Base-by-base conservation (phyloP, 169 alveolate genomes). In the Perkinsus olseni region DNA sequence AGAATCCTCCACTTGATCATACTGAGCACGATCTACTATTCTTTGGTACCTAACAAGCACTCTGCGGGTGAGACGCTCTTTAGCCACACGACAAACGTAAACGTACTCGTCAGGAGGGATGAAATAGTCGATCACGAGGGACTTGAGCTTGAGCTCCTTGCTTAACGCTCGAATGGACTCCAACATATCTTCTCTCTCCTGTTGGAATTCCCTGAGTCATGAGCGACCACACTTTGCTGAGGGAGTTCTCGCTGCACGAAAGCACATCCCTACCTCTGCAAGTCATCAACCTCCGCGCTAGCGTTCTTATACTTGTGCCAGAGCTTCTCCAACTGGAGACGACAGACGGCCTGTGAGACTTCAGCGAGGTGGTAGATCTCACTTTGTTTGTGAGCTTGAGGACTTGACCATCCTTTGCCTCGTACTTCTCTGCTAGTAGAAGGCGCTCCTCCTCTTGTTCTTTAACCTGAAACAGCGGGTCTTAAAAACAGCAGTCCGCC, bases 121-220 rank as follows among this genome's bases (percentile, higher is more conserved):
- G 94, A 97, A 97, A 39, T 95, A 92, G 17, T 94, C 96, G 38
- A 96, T 92, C 6, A 97, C 96, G 37, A 96, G 48, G 21, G 95
- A 91, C 92, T 96, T 96, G 34, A 96, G 95, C 91, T 96, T 95
- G 36, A 96, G 92, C 93, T 97, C 96, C 74, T 94, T 94, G 28
- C 93, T 93, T 45, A 96, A 93, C 38, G 94, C 96, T 92, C 96
- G 95, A 0, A 97, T 96, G 24, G 97, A 94, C 34, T 96, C 98
- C 50, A 96, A 91, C 82, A 97, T 92, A n/a, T 96, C 97, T 91
- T 96, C 97, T 34, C 96, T 95, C 93, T 97, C 97, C 34, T 93
- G 92, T 91, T 95, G 97, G 91, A 95, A 94, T 91, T 97, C 98
- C 38, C 82, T 62, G 34, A 62, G n/a, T n/a, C n/a, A n/a, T n/a